Percentiles rank a stretch among this genome's conserved stretches.
Conservation (phyloP, 768 basidiomycete species). For the Macrolepiota albuminosa region DNA sequence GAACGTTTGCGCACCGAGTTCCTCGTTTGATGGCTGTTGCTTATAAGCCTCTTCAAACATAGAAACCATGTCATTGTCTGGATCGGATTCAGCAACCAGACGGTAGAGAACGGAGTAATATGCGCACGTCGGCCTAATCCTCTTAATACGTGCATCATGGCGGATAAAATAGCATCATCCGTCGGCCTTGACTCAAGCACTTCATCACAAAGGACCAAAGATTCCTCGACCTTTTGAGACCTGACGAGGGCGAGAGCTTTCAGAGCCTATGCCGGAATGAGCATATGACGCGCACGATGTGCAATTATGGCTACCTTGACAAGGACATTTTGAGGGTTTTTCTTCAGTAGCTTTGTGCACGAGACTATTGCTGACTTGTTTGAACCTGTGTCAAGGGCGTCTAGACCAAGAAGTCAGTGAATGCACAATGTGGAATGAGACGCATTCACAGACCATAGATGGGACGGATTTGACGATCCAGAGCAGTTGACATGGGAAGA, state of each 20-base stretch:
- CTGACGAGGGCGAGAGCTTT: slow-evolving; percentile 84
- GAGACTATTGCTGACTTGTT: slow-evolving; percentile 83
- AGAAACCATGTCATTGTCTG: slow-evolving; percentile 71
- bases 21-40: slow-evolving; percentile 75
- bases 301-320: slow-evolving; percentile 47
- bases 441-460: slow-evolving; percentile 61
- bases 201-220: slow-evolving; percentile 73
- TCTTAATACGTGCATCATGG: slow-evolving; percentile 81
- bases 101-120: background rate
- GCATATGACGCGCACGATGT: slow-evolving; percentile 9
- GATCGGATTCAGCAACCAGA: slow-evolving; percentile 4
- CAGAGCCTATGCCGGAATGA: slow-evolving; percentile 47
- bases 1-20: slow-evolving; percentile 79
- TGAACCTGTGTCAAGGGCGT: slow-evolving; percentile 81
- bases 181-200: slow-evolving; percentile 69
- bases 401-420: slow-evolving; percentile 30
- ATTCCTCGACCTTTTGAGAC: slow-evolving; percentile 82
- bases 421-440: background rate
- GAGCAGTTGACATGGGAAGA: slow-evolving; percentile 47
- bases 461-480: slow-evolving; percentile 81
- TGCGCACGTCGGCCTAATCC: slow-evolving; percentile 64
- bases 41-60: slow-evolving; percentile 89
- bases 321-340: slow-evolving; percentile 69
- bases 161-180: slow-evolving; percentile 68
- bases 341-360: slow-evolving; percentile 86